Evolutionary conservation across 345 rosid genomes (phyloP).

Genomic region (Salix purpurea): DNA sequence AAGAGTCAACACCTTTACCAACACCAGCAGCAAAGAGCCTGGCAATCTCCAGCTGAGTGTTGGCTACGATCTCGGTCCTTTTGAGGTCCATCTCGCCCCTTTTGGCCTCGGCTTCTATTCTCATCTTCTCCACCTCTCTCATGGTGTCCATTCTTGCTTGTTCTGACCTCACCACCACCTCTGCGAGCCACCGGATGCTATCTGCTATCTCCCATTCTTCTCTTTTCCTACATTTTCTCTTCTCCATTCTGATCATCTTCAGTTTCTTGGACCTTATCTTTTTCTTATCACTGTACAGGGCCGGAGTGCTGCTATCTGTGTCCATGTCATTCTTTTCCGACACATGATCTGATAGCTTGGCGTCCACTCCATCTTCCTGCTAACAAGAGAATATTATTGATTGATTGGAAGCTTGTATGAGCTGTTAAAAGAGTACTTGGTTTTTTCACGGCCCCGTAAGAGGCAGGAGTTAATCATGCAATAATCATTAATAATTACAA

Average conservation of each 20-base stretch:
- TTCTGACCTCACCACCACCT: conserved; percentile 78
- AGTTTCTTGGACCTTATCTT: conserved; percentile 35
- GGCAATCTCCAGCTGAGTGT: conserved; percentile 88
- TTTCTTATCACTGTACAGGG: conserved; percentile 48
- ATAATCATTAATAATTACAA: neutral
- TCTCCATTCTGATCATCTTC: conserved; percentile 47
- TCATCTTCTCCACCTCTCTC: conserved; percentile 84
- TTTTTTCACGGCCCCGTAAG: no score
- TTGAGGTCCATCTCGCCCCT: conserved; percentile 86
- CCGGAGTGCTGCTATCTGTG: conserved; percentile 87
- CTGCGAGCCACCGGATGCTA: conserved; percentile 81
- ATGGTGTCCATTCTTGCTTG: conserved; percentile 83
- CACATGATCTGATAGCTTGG: conserved; percentile 43
- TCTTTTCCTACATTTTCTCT: conserved; percentile 40
- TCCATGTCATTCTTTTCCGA: conserved; percentile 57
- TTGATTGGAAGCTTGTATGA: neutral
- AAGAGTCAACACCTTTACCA: conserved; percentile 62
- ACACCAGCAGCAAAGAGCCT: conserved; percentile 65
- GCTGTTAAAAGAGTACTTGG: no score
- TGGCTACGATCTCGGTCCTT: conserved; percentile 85
- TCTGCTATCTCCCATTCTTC: conserved; percentile 66
- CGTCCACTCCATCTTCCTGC: conserved; percentile 57
- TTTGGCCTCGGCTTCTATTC: conserved; percentile 78
- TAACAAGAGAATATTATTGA: neutral
- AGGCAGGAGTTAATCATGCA: no score